Evolutionary conservation across 2,329 filamentous ascomycete species (phyloP), one percentile per base, ranked within the genome.

Genomic region (Chalara sp.): DNA sequence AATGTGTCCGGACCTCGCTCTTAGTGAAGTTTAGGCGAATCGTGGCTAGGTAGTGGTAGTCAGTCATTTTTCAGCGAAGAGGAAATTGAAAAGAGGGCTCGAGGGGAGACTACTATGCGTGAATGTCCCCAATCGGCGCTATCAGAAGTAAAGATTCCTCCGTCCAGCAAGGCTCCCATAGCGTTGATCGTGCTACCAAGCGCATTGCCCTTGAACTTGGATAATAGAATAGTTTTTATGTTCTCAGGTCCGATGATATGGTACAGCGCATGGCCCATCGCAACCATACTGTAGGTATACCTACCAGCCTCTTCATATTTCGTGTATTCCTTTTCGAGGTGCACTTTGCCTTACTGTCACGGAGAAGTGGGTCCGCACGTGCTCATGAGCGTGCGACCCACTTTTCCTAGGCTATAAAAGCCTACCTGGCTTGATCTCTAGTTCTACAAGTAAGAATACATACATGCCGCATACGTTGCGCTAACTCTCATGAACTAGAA

Each of bases 1-100:
- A 88, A 83, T 47, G 83, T 80, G 32, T 80, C 73, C 28, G 91
- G 41, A 78, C 69, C 62, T 78, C 73, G 53, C 74, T 71, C 6
- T 73, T 67, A 12, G 73, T 69, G 53, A 79, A 79, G 55, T 73
- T 70, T 0, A 78, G 78, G 6, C 76, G 68, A 31, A 82, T 67
- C 58, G 78, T 61, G n/a, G 69, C 21, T 21, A 21, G 21, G 21
- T n/a, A 21, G 21, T 21, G 21, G 21, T 21, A 21, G 21, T 3
- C 3, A 21, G 21, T 21, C 21, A 21, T 21, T 21, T 21, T 21
- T 21, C 21, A 21, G 21, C 21, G 21, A 21, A 21, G 21, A 21
- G 21, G 21, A 21, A 21, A 21, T 21, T 2, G 21, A 21, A 21
- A 3, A 21, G 21, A 21, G 21, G 21, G 21, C 3, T 21, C 21